These are phyloP conservation scores for Anisodus tanguticus DNA, from an alignment of 257 asterid genomes.

Conservation along the genomic window DNA sequence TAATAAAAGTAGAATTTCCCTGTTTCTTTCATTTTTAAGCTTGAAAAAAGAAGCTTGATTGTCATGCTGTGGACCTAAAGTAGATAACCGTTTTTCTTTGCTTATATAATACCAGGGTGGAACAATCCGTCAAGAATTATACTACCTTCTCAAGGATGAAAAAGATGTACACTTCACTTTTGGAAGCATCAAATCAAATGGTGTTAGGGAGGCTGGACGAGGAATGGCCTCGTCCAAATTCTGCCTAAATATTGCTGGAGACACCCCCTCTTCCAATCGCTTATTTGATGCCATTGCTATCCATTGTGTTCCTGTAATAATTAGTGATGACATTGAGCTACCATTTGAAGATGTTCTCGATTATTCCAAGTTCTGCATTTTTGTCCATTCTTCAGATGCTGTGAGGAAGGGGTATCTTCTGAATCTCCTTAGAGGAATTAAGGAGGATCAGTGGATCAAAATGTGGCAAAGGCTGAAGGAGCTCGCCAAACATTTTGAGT, in stretches of 20 bases:
- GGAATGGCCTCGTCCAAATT: conserved; percentile 85
- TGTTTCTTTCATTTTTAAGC: not conserved
- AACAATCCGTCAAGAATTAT: conserved; percentile 66
- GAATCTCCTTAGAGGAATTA: conserved; percentile 65
- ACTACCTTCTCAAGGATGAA: conserved; percentile 67
- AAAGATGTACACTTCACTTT: conserved; percentile 63
- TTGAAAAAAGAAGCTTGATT: not conserved
- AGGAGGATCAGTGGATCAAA: conserved; percentile 57
- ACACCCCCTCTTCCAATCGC: conserved; percentile 87
- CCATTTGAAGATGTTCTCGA: conserved; percentile 78
- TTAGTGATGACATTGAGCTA: conserved; percentile 83
- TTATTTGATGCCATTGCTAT: conserved; percentile 84
- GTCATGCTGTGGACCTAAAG: not conserved
- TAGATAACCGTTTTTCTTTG: not conserved
- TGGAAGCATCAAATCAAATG: conserved; percentile 61
- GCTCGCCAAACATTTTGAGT: conserved; percentile 57
- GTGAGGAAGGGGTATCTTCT: conserved; percentile 65
- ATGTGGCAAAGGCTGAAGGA: conserved; percentile 73
- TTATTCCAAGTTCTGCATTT: conserved; percentile 71
- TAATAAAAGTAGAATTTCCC: not conserved
- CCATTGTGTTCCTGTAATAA: conserved; percentile 84
- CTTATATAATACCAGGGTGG: conserved; percentile 59
- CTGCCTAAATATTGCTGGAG: conserved; percentile 82
- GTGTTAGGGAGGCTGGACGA: conserved; percentile 53
- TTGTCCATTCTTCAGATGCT: conserved; percentile 61